Evolutionary conservation across 2,329 filamentous ascomycete genomes (phyloP), one percentile per base, ranked within the genome.

Genomic region (Penicillium sp.): DNA sequence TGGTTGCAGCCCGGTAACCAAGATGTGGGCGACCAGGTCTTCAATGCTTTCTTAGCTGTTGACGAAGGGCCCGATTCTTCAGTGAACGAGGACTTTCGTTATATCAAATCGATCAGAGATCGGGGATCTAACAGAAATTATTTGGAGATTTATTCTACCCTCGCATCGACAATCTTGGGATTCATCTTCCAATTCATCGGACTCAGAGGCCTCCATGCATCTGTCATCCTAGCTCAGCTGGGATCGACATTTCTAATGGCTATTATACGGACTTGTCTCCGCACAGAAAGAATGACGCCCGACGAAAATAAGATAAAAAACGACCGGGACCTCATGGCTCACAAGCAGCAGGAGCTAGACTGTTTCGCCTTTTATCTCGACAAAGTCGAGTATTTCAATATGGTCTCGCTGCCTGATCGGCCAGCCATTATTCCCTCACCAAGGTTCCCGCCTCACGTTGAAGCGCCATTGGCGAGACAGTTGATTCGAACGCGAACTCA

Each of bases 1-100:
- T 76, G 74, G 75, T 43, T 76, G 0, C 75, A 78, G 34, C 75
- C 73, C 0, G 75, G 75, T 1, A 63, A 65, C 1, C 74, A 78
- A 19, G 47, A 61, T 13, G 65, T 75, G 4, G 75, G 74, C 2
- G 74, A 77, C 38, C 74, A 77, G 34, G 69, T 69, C 1, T 75
- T 76, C 27, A 69, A 71, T 13, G 62, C 73, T 1, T 78, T 76
- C 40, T 60, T 74, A 15, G 69, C 66, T 4, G 63, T 66, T 21
- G 67, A 65, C 27, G 63, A 74, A 57, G 64, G 60, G 2, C 33
- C 51, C 0, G 7, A 49, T 1, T 64, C 62, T 0, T 58, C 62
- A 16, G 45, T 59, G 27, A 63, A 57, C 2, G 57, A 50, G 9
- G 34, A 65, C 1, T 40, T 68, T 5, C 23, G 34, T 44, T 72